These are phyloP conservation scores for Metrosideros polymorpha DNA, from an alignment of 441 rosid genomes.

Conservation along the genomic window DNA sequence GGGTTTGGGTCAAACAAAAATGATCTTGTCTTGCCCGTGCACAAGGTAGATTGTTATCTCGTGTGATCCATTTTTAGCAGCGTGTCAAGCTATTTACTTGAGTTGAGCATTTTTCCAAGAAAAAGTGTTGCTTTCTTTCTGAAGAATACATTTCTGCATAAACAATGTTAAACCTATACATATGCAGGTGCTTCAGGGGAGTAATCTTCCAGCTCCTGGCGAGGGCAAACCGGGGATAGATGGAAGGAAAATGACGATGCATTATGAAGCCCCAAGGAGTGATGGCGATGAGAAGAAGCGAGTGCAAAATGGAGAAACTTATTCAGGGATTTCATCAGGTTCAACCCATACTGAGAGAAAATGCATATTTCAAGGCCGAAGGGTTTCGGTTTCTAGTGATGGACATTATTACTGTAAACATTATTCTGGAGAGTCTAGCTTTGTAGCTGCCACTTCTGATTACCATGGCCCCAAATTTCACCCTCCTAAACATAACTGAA, in stretches of 20 bases:
- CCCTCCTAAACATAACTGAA: neutral
- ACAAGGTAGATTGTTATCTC: neutral
- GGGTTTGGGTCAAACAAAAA: neutral
- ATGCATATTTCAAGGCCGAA: neutral
- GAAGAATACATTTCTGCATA: neutral
- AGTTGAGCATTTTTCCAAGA: neutral
- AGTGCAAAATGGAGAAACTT: neutral
- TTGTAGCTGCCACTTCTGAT: neutral
- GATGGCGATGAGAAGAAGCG: neutral
- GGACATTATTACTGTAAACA: neutral
- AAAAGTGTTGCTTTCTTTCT: neutral
- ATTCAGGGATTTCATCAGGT: neutral
- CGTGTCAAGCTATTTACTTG: neutral
- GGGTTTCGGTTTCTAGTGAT: neutral
- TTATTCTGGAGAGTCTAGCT: neutral
- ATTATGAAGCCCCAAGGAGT: neutral
- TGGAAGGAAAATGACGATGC: neutral
- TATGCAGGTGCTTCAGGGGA: neutral
- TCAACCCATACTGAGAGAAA: neutral
- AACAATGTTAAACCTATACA: neutral
- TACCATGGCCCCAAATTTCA: neutral
- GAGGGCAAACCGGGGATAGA: neutral
- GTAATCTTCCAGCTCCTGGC: neutral
- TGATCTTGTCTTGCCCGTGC: neutral
- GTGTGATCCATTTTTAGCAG: neutral